Percentiles rank a stretch among this genome's conserved stretches.
Evolutionary conservation across 2,329 filamentous ascomycete species (phyloP).

Genomic region (Thermoascus crustaceus): DNA sequence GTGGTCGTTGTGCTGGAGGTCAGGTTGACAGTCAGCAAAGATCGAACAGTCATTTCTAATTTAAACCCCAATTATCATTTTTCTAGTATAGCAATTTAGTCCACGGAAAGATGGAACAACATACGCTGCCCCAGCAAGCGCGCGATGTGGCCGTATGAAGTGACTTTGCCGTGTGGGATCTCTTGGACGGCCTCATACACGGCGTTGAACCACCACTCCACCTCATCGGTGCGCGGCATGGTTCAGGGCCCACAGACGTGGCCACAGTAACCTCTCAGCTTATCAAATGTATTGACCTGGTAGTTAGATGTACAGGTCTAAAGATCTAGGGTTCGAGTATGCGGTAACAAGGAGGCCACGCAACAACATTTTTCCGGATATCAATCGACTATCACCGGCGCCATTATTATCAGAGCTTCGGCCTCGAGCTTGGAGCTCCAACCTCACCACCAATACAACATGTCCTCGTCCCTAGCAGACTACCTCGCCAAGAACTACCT

Average conservation of each 20-base stretch:
- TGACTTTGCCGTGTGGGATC: slow-evolving; percentile 75
- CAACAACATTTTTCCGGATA: slow-evolving; percentile 17
- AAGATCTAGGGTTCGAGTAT: not conserved
- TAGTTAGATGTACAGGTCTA: too few relatives aligned
- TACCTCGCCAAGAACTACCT: slow-evolving; percentile 93
- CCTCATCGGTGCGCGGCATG: slow-evolving; percentile 42
- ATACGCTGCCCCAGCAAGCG: slow-evolving; percentile 52
- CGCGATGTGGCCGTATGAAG: slow-evolving; percentile 72
- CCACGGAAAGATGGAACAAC: slow-evolving; percentile 15
- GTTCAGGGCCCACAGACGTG: not conserved
- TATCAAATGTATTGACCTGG: too few relatives aligned
- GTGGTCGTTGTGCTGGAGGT: slow-evolving; percentile 56
- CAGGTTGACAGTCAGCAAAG: slow-evolving; percentile 2
- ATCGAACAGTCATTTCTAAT: slow-evolving; percentile 2
- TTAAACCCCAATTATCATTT: too few relatives aligned
- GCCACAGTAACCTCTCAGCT: too few relatives aligned
- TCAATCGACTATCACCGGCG: slow-evolving; percentile 8
- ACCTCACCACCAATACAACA: slow-evolving; percentile 19
- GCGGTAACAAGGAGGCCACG: slow-evolving; percentile 10
- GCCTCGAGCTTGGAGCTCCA: not conserved
- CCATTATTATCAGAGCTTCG: slow-evolving; percentile 35
- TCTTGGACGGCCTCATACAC: slow-evolving; percentile 82
- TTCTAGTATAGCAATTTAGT: too few relatives aligned
- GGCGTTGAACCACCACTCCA: slow-evolving; percentile 45
- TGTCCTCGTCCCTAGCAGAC: slow-evolving; percentile 58